Conservation (phyloP, 495 filamentous ascomycete genomes). For the Aspergillus nidulans region DNA sequence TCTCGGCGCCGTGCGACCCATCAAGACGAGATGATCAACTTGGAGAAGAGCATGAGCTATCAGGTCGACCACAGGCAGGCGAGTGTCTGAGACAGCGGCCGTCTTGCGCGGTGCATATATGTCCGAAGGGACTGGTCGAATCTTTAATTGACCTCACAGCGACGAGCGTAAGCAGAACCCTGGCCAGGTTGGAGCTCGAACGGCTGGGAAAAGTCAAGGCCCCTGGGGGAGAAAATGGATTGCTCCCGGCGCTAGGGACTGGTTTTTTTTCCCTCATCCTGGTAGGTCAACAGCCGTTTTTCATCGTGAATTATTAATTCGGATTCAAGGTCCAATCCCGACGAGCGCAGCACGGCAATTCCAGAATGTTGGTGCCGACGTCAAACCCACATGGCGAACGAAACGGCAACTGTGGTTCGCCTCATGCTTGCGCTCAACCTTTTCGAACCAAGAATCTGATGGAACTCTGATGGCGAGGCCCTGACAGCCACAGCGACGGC, state of each 20-base stretch:
- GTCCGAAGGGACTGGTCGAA: slow-evolving; percentile 6
- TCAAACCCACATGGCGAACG: slow-evolving; percentile 24
- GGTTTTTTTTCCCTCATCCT: neutral
- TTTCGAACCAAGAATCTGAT: neutral
- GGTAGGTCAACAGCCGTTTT: neutral
- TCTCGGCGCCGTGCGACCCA: slow-evolving; percentile 9
- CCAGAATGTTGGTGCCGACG: slow-evolving; percentile 15
- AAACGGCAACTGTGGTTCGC: neutral
- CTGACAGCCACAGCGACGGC: neutral
- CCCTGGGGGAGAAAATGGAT: neutral
- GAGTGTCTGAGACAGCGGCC: neutral
- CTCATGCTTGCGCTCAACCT: neutral
- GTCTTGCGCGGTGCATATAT: slow-evolving; percentile 2
- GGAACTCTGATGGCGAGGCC: slow-evolving; percentile 2
- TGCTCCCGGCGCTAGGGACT: slow-evolving; percentile 2
- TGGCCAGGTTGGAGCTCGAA: neutral
- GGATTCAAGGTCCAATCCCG: no score
- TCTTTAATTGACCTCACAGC: slow-evolving; percentile 3
- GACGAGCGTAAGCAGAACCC: neutral
- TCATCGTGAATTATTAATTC: neutral
- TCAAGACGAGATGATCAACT: neutral
- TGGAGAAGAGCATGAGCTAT: slow-evolving; percentile 8
- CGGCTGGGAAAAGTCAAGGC: neutral
- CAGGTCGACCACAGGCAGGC: slow-evolving; percentile 1
- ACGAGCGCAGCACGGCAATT: neutral